These are phyloP conservation scores for Plenodomus lindquistii DNA, from an alignment of 2,329 filamentous ascomycete species.

Conservation along the genomic window DNA sequence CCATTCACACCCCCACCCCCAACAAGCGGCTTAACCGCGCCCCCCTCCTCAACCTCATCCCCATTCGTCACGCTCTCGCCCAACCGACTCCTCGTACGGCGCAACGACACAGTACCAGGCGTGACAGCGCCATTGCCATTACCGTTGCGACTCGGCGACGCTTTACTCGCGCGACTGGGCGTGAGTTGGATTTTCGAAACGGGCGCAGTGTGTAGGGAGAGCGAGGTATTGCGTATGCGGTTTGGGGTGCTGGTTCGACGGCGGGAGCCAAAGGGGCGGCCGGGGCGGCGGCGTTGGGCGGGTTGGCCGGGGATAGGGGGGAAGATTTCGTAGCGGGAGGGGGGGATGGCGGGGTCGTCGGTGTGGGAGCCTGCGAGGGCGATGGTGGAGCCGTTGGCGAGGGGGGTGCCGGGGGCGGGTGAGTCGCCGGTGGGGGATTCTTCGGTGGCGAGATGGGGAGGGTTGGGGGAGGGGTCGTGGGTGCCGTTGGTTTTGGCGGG, in stretches of 20 bases:
- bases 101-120: conserved; percentile 31
- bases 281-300: conserved; percentile 39
- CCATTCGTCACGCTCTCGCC: conserved; percentile 46
- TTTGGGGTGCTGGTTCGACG: conserved; percentile 44
- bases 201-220: conserved; percentile 37
- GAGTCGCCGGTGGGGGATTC: conserved; percentile 37
- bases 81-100: conserved; percentile 50
- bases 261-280: conserved; percentile 43
- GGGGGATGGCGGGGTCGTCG: conserved; percentile 59
- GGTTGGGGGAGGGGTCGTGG: conserved; percentile 17
- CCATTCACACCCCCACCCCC: conserved; percentile 29
- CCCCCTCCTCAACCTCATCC: conserved; percentile 36
- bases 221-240: conserved; percentile 24
- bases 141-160: conserved; percentile 37
- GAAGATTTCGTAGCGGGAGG: conserved; percentile 76
- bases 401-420: conserved; percentile 36
- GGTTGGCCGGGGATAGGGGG: conserved; percentile 64
- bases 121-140: conserved; percentile 33
- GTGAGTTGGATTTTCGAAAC: conserved; percentile 38
- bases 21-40: conserved; percentile 30
- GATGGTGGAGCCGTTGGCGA: conserved; percentile 35
- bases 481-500: not conserved
- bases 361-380: conserved; percentile 36
- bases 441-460: conserved; percentile 29
- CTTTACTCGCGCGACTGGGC: conserved; percentile 33